Evolutionary conservation across 1,284 basidiomycete genomes (phyloP), one percentile per base, ranked within the genome.

Genomic region (Ustilago shanxiensis): DNA sequence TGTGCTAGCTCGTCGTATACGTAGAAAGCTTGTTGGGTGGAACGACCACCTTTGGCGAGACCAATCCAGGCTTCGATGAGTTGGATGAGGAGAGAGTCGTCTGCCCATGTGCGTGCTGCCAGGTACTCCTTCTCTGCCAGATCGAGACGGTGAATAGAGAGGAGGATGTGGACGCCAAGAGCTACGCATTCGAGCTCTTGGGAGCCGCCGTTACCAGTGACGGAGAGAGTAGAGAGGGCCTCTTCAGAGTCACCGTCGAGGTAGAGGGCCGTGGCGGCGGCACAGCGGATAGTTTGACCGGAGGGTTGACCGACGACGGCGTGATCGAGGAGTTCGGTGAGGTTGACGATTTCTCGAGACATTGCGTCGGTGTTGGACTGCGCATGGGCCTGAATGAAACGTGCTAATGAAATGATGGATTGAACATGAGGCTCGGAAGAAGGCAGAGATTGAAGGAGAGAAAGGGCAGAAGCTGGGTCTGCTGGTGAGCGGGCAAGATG

Each of bases 1-100:
- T 83, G 82, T n/a, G 82, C 81, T 22, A 86, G 57, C 66, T 86
- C 84, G 51, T 86, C 84, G 64, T 82, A 86, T 3, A 86, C 83
- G 55, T 86, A 86, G 66, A 80, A 86, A 1, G 84, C 83, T 54
- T 86, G 84, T 39, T 86, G 84, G 2, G 83, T 79, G n/a, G 76
- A 35, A 0, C 83, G 62, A 0, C 84, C 84, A 18, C 84, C 84
- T 28, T 73, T 70, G 39, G 72, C 70, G 2, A 86, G 69, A 5
- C 83, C 84, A 20, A 86, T 72, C 81, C 81, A 83, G 1, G 84
- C 84, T 63, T 86, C 84, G 66, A 86, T 82, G 29, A 84, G 75
- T 60, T 79, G 81, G 41, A 86, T 84, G 16, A 86, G 76, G 18
- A 86, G 60, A 11, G 82, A 78, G 57, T 86, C 84, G 56, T 86